Evolutionary conservation across 2,329 filamentous ascomycete species (phyloP), one percentile per base, ranked within the genome.

Genomic region (Ascosphaera apis): DNA sequence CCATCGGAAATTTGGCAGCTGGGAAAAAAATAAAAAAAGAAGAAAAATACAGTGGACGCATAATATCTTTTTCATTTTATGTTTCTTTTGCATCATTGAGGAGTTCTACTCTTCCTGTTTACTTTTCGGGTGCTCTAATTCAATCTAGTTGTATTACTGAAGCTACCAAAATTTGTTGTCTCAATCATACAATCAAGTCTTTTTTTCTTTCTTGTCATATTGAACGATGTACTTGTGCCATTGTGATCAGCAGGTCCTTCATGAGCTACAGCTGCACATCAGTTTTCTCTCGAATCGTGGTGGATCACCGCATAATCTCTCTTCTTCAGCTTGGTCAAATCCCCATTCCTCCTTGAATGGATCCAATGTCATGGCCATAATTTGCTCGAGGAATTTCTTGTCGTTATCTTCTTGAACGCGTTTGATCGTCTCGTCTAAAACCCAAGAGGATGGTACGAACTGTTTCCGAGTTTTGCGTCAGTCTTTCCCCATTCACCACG

Each of bases 191-290:
- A 21, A 21, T 9, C 19, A 4, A 9, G 19, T 21, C 9, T 4
- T 21, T 9, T 21, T 4, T 21, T 21, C 4, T 21, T 21, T 4
- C 4, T 21, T 21, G 19, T 9, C 19, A 21, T 21, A 9, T 21
- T n/a, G n/a, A n/a, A n/a, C n/a, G n/a, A n/a, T n/a, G n/a, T n/a
- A n/a, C n/a, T n/a, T n/a, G n/a, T n/a, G n/a, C n/a, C 19, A 4
- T 4, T 21, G 19, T 4, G 19, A 21, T 4, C 9, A 21, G 4
- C 9, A 21, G 9, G 19, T 9, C 19, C 4, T 30, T 47, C 39
- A 91, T 16, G 86, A 93, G 52, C 82, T 92, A 57, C 88, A 98
- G 52, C 81, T 91, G 54, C 88, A 95, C 61, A 93, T 86, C 69
- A 92, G 72, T 23, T 78, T 79, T 44, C 81, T 69, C 55, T 74